phyloP scores from a whole-genome alignment of 768 basidiomycete genomes.

The Auricularia auricula-judae region DNA sequence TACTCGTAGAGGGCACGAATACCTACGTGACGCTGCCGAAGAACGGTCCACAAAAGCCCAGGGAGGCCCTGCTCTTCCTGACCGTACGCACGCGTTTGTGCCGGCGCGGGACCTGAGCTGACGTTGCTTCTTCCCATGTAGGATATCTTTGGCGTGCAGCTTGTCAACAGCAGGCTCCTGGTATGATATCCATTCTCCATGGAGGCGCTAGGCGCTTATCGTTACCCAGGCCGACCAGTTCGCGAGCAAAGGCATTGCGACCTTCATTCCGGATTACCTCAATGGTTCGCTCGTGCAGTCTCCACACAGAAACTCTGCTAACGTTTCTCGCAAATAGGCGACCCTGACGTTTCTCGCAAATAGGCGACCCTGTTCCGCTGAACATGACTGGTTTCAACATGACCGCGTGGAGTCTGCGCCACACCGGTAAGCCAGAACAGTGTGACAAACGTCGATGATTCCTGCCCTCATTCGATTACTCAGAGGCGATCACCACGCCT shows the following conservation, averaged over 20 bases:
- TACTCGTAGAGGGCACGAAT: neutral
- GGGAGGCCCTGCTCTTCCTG: neutral
- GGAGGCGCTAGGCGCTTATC: neutral
- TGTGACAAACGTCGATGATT: too few species aligned
- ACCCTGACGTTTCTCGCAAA: neutral
- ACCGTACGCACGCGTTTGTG: neutral
- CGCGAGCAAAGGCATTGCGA: neutral
- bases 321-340: neutral
- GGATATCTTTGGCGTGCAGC: neutral
- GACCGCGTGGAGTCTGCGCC: neutral
- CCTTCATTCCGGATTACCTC: neutral
- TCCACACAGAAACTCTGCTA: neutral
- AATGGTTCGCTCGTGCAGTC: neutral
- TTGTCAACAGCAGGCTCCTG: neutral
- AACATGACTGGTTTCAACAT: neutral
- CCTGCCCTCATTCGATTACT: neutral
- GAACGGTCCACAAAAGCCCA: too few species aligned
- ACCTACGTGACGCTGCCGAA: neutral
- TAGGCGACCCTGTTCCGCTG: neutral
- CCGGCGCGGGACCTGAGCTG: neutral
- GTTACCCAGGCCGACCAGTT: neutral
- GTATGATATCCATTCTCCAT: neutral
- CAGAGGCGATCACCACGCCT: neutral
- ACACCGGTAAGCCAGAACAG: neutral
- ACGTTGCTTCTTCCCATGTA: neutral